Evolutionary conservation across 768 basidiomycete species (phyloP).

Genomic region (Exsudoporus frostii): DNA sequence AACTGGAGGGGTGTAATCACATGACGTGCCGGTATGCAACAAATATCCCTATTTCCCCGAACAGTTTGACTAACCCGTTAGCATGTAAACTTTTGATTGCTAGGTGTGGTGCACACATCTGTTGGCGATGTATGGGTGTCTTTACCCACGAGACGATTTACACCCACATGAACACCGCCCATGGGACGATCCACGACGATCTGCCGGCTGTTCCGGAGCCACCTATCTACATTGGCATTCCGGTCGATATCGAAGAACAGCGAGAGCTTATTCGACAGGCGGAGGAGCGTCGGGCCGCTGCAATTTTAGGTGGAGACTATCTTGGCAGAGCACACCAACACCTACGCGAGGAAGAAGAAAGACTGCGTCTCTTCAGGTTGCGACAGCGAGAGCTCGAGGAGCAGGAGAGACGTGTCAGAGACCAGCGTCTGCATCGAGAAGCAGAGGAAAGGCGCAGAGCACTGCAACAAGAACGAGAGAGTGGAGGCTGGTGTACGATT

Average conservation of each 20-base stretch:
- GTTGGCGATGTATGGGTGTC: slow-evolving; percentile 58
- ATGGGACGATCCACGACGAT: slow-evolving; percentile 31
- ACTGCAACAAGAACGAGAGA: not conserved
- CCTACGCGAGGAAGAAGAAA: not conserved
- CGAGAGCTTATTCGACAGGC: slow-evolving; percentile 14
- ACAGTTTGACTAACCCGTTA: not conserved
- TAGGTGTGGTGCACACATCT: slow-evolving; percentile 72
- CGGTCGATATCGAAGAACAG: slow-evolving; percentile 21
- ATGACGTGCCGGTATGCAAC: slow-evolving; percentile 52
- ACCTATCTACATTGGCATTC: slow-evolving; percentile 8
- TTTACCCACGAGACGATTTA: slow-evolving; percentile 36
- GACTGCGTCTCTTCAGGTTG: not conserved
- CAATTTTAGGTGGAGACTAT: not conserved
- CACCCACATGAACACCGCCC: slow-evolving; percentile 35
- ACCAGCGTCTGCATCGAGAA: not conserved
- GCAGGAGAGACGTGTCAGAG: slow-evolving; percentile 1
- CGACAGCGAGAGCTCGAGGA: slow-evolving; percentile 4
- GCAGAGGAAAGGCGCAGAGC: slow-evolving; percentile 8
- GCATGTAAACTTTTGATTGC: no score
- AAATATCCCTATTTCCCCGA: not conserved
- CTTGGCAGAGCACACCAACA: not conserved
- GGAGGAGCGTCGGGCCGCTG: slow-evolving; percentile 9
- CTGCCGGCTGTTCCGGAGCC: slow-evolving; percentile 1
- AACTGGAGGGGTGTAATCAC: slow-evolving; percentile 73
- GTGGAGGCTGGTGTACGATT: slow-evolving; percentile 23